Conservation (phyloP, 164 flowering plant species). For the Liriodendron chinense region DNA sequence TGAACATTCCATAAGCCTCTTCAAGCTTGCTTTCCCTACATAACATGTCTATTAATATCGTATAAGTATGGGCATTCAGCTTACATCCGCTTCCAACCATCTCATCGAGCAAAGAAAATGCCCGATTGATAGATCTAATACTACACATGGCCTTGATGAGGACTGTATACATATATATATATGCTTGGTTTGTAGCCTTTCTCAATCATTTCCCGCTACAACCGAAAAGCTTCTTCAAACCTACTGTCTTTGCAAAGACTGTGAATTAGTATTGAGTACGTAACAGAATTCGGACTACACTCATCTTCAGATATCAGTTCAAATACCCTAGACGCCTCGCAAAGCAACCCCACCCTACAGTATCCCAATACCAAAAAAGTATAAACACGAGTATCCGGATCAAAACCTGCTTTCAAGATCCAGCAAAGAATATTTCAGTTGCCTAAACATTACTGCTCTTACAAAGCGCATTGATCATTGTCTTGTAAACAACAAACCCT, state of each 20-base stretch:
- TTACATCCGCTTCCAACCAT: conserved; percentile 24
- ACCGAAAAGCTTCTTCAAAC: conserved; percentile 24
- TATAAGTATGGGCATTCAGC: conserved; percentile 32
- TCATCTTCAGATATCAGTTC: conserved; percentile 20
- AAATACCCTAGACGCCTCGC: conserved; percentile 28
- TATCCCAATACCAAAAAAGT: conserved; percentile 31
- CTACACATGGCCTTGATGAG: conserved; percentile 30
- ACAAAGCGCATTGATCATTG: conserved; percentile 31
- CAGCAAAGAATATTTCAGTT: conserved; percentile 29
- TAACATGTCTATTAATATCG: conserved; percentile 27
- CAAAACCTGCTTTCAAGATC: conserved; percentile 26
- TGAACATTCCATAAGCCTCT: conserved; percentile 30
- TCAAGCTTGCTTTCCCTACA: conserved; percentile 27
- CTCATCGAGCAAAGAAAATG: conserved; percentile 28
- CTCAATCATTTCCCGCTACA: conserved; percentile 27
- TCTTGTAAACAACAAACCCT: conserved; percentile 25
- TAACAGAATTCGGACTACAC: conserved; percentile 27
- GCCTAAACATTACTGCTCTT: conserved; percentile 27
- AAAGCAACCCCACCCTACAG: conserved; percentile 16
- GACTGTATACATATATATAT: conserved; percentile 29
- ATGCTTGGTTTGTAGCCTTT: conserved; percentile 28
- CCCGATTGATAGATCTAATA: conserved; percentile 17
- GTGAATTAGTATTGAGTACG: conserved; percentile 25
- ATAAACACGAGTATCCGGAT: conserved; percentile 27
- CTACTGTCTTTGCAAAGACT: conserved; percentile 28